Evolutionary conservation across 2,329 filamentous ascomycete species (phyloP).

Genomic region (Raffaelea arxii): DNA sequence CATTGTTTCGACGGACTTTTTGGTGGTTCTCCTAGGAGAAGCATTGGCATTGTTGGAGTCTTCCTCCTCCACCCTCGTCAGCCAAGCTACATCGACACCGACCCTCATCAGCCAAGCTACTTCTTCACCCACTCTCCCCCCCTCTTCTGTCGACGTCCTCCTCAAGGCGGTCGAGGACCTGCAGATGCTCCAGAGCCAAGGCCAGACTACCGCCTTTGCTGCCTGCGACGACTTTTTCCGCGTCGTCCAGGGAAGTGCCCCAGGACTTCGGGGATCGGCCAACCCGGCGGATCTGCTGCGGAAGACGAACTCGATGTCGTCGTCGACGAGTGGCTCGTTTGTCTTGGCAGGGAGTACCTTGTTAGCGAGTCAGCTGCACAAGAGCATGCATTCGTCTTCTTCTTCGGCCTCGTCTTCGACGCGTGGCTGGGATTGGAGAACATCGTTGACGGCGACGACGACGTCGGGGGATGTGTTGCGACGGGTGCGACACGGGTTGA

Average conservation of each 20-base stretch:
- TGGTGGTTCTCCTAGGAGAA: conserved; percentile 77
- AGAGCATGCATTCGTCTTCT: conserved; percentile 47
- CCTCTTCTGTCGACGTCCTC: conserved; percentile 63
- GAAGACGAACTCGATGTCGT: conserved; percentile 30
- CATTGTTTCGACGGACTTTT: conserved; percentile 79
- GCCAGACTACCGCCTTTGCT: conserved; percentile 55
- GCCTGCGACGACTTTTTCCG: conserved; percentile 72
- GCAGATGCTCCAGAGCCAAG: conserved; percentile 50
- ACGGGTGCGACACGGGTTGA: conserved; percentile 62
- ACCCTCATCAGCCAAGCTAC: conserved; percentile 2
- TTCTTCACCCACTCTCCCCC: conserved; percentile 35
- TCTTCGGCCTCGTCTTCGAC: conserved; percentile 29
- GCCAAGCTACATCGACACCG: neutral
- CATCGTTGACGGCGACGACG: conserved; percentile 43
- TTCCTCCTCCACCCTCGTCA: conserved; percentile 18
- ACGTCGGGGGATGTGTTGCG: conserved; percentile 62
- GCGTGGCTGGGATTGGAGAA: conserved; percentile 48
- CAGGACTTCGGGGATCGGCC: conserved; percentile 49
- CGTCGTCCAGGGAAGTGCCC: conserved; percentile 62
- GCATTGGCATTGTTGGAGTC: conserved; percentile 60
- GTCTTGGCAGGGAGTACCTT: conserved; percentile 66
- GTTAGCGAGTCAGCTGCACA: conserved; percentile 52
- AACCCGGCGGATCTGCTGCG: conserved; percentile 54
- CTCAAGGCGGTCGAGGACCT: conserved; percentile 73
- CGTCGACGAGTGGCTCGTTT: conserved; percentile 32